phyloP scores from a whole-genome alignment of 352 stramenopile genomes.

The Pythium inflatum region DNA sequence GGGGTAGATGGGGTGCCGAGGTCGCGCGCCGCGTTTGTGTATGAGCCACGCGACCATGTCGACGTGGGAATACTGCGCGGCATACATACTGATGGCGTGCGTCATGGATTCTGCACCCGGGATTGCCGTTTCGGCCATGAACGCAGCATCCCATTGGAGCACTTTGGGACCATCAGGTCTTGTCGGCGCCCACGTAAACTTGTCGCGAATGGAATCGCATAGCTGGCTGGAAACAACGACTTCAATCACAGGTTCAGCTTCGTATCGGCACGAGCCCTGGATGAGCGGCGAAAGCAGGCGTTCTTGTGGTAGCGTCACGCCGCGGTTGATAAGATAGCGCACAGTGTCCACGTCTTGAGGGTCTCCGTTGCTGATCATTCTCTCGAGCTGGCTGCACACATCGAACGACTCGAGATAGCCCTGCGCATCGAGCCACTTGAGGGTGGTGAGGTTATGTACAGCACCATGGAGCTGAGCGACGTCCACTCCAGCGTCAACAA shows the following conservation, averaged over 20 bases:
- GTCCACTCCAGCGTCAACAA: not conserved
- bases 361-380: not conserved
- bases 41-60: not conserved
- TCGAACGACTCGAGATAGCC: no score
- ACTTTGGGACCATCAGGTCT: conserved; percentile 1
- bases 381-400: no score
- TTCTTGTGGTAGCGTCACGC: not conserved
- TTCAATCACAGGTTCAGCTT: not conserved
- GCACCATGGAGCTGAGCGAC: not conserved
- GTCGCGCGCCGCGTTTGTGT: not conserved
- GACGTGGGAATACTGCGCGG: not conserved
- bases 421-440: no score
- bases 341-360: not conserved
- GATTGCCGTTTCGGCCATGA: not conserved
- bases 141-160: conserved; percentile 7
- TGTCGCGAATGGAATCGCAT: conserved; percentile 4
- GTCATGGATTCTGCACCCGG: no score
- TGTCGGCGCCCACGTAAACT: conserved; percentile 4
- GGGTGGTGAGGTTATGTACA: no score
- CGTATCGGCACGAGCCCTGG: not conserved
- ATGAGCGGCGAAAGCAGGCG: not conserved
- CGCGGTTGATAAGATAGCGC: not conserved
- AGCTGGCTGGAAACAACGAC: not conserved
- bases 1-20: not conserved
- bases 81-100: not conserved